phyloP scores from a whole-genome alignment of 495 filamentous ascomycete genomes.

The Talaromyces stipitatus region DNA sequence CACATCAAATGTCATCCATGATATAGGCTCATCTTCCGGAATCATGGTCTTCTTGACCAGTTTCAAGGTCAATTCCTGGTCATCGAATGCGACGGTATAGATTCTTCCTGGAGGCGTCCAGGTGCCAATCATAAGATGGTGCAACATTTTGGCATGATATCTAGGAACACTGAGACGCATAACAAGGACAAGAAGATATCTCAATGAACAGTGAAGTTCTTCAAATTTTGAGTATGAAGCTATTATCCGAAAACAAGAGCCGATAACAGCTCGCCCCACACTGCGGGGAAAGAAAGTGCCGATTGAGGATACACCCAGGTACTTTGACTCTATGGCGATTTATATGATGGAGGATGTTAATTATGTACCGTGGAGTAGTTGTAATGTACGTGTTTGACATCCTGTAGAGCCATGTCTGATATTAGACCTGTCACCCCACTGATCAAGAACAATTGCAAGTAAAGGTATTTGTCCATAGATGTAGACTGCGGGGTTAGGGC shows the following conservation, averaged over 20 bases:
- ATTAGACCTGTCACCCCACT: too few species aligned
- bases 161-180: neutral
- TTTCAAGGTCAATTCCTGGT: conserved; percentile 60
- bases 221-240: neutral
- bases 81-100: conserved; percentile 77
- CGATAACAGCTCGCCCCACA: conserved; percentile 1
- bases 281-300: conserved; percentile 2
- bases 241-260: conserved; percentile 6
- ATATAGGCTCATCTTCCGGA: conserved; percentile 74
- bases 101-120: conserved; percentile 82
- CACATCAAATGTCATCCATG: conserved; percentile 85
- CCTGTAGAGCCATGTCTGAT: too few species aligned
- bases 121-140: conserved; percentile 77
- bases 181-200: neutral
- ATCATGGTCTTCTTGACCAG: conserved; percentile 73
- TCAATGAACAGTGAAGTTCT: neutral
- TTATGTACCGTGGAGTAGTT: neutral
- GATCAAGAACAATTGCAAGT: neutral
- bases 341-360: neutral
- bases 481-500: neutral
- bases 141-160: conserved; percentile 47
- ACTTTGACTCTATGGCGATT: neutral
- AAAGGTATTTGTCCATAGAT: neutral
- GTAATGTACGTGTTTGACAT: too few species aligned
- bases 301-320: neutral